A percentile compares a stretch with the other conserved stretches of the same genome.
phyloP scores from a whole-genome alignment of 768 basidiomycete species.

The Lactarius psammicola region DNA sequence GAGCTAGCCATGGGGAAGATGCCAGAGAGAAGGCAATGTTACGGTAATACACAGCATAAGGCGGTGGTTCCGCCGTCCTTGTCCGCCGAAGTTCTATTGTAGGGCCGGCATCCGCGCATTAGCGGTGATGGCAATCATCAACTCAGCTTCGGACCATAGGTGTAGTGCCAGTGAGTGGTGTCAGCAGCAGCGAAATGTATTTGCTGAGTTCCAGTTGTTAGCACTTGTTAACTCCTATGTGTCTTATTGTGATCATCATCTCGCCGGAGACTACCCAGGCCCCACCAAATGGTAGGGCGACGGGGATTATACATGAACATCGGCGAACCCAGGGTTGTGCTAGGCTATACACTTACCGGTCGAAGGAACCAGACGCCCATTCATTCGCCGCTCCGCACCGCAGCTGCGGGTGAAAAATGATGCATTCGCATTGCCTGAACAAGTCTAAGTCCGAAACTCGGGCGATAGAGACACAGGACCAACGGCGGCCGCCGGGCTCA shows the following conservation, averaged over 20 bases:
- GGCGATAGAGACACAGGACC: not conserved
- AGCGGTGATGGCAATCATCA: not conserved
- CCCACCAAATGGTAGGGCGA: not conserved
- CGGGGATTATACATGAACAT: conserved; percentile 1
- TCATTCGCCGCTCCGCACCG: not conserved
- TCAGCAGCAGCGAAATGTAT: not conserved
- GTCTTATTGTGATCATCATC: not conserved
- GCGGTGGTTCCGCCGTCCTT: not conserved
- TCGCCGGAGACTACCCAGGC: not conserved
- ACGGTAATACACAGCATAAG: not conserved
- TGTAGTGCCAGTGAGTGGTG: not conserved
- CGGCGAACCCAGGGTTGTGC: not conserved
- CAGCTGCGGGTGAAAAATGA: not conserved
- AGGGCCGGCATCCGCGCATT: not conserved
- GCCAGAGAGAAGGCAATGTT: not conserved
- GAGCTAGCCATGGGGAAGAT: not conserved
- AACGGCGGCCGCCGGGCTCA: not conserved
- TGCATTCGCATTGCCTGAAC: not conserved
- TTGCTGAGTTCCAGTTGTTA: not conserved
- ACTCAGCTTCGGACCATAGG: not conserved
- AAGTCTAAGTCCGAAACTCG: not conserved
- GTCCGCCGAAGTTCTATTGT: not conserved
- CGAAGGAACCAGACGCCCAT: not conserved
- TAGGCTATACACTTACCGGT: not conserved
- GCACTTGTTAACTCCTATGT: not conserved